Conservation (phyloP, 1,284 basidiomycete genomes). For the Cutaneotrichosporon sp. region DNA sequence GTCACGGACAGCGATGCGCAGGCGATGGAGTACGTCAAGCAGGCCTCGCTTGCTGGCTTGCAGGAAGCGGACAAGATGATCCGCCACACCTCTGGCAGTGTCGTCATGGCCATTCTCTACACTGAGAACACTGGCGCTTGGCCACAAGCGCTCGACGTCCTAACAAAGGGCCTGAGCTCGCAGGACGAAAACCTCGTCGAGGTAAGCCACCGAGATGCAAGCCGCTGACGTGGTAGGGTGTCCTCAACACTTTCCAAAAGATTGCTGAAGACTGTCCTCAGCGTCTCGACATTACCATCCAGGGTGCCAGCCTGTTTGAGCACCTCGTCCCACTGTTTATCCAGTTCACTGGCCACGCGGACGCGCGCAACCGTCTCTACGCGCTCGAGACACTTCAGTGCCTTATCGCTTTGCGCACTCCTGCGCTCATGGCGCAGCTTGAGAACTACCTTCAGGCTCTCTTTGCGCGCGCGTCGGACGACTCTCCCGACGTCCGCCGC, state of each 20-base stretch:
- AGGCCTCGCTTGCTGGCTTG: conserved; percentile 75
- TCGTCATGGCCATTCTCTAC: conserved; percentile 81
- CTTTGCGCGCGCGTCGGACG: conserved; percentile 92
- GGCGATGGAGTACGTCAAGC: conserved; percentile 75
- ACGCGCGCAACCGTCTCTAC: conserved; percentile 79
- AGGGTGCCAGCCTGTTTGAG: conserved; percentile 78
- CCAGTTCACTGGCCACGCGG: conserved; percentile 69
- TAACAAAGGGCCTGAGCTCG: conserved; percentile 74
- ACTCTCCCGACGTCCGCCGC: conserved; percentile 85
- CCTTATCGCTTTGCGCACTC: conserved; percentile 80
- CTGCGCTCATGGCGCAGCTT: conserved; percentile 83
- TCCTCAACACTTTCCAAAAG: conserved; percentile 91
- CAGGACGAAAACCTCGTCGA: conserved; percentile 73
- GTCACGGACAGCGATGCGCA: conserved; percentile 34
- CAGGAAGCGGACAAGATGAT: conserved; percentile 77
- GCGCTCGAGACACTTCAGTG: conserved; percentile 92
- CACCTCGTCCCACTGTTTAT: conserved; percentile 96
- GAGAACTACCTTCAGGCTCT: conserved; percentile 88
- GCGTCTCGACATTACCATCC: conserved; percentile 88
- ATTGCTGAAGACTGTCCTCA: conserved; percentile 96
- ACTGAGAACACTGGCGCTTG: conserved; percentile 83
- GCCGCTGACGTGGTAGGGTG: conserved; percentile 61
- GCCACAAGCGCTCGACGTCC: conserved; percentile 83
- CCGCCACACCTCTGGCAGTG: conserved; percentile 85
- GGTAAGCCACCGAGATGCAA: conserved; percentile 59